Evolutionary conservation across 768 basidiomycete species (phyloP), one percentile per base, ranked within the genome.

Genomic region (Albatrellus ellisii): DNA sequence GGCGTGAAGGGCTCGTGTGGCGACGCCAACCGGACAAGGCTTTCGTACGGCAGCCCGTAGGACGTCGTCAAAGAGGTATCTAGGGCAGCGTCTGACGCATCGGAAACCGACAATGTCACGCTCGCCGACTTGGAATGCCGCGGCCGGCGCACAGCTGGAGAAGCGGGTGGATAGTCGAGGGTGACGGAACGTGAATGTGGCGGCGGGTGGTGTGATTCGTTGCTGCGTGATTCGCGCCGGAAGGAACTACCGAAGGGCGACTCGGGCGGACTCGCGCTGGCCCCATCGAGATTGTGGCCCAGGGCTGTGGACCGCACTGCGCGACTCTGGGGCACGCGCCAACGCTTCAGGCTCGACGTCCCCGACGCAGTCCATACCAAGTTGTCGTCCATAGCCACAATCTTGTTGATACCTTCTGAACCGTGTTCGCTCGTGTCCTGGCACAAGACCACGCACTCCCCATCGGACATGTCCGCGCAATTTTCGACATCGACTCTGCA

Each of bases 281-380:
- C 56, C n/a, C n/a, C n/a, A n/a, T n/a, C n/a, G n/a, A n/a, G n/a
- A n/a, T n/a, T n/a, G n/a, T n/a, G n/a, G n/a, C n/a, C n/a, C n/a
- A n/a, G n/a, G n/a, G n/a, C n/a, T n/a, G n/a, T n/a, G n/a, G n/a
- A n/a, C 36, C 74, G 56, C 22, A 58, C 49, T 11, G 64, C 48
- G 31, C 69, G 61, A 36, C 70, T 60, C 40, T 65, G 57, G 6
- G 85, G 81, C 0, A 86, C 74, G 31, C 64, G 68, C 92, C 91
- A 98, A 18, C 90, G 70, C 53, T 70, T 79, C 52, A 97, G 70
- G 40, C 70, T 81, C 6, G 89, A 89, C 33, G 69, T 76, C 6
- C 87, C 83, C 1, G 81, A 80, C 0, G 91, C 89, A 0, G 91
- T 88, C 92, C 92, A 98, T 3, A 97, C 69, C 26, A 81, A 68